Base-by-base conservation (phyloP, 768 basidiomycete genomes). In the Naganishia kalamii region DNA sequence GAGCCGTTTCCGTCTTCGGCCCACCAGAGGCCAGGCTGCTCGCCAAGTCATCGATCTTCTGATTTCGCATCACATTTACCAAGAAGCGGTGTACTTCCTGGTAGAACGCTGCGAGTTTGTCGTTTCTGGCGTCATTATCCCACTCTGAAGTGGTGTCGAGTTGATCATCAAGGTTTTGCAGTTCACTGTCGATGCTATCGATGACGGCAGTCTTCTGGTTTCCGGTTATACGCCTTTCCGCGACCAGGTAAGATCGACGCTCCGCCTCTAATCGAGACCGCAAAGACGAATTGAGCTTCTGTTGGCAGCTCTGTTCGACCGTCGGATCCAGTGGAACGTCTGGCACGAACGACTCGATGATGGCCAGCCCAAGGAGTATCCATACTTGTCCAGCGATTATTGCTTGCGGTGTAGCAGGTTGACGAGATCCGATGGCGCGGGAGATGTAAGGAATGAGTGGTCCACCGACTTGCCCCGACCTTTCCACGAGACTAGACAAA, bases 241-340 rank as follows among this genome's bases (percentile, higher is more conserved):
- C 79, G 33, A 80, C 72, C 19, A 67, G 70, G 68, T 89, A 86
- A 7, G 89, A 79, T 6, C 70, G 60, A 8, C 86, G 73, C 75
- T 89, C 85, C 2, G 78, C 76, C 3, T 72, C 67, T 3, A 89
- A 69, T 27, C 79, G 70, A 1, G 73, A 70, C 61, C 85, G 81
- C 52, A 80, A 71, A 30, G 74, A 71, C 73, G 82, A 81, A 30
- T 84, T 30, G 27, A 64, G 27, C 37, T 30, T 29, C 29, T 46
- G 40, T 29, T 37, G 25, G 40, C 63, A 64, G 43, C 32, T 81
- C 61, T 85, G 81, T 35, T 86, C 82, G 25, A 85, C 85, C 7
- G 87, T 85, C 29, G 96, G 96, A 75, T 99, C 96, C 52, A 97
- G 79, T 2, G 93, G 91, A 1, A 84, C 79, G 74, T 90, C 84